phyloP scores from a whole-genome alignment of 2,329 filamentous ascomycete species.

The Venturia pyrina region DNA sequence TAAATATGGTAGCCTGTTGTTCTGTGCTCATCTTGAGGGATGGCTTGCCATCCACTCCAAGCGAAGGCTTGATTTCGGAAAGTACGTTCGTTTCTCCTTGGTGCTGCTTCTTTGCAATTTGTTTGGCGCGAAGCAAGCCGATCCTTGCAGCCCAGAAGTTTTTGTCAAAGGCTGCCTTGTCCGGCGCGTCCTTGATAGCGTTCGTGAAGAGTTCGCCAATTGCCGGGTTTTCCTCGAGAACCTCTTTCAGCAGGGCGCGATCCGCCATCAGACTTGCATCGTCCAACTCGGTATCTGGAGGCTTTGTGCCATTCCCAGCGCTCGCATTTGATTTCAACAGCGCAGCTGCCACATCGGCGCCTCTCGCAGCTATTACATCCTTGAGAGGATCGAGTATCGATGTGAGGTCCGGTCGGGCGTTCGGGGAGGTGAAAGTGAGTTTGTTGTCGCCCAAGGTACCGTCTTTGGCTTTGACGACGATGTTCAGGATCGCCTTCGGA shows the following conservation, averaged over 20 bases:
- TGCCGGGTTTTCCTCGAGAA: constrained; percentile 68
- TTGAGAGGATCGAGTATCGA: constrained; percentile 74
- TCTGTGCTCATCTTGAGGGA: constrained; percentile 82
- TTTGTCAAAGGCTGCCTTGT: constrained; percentile 70
- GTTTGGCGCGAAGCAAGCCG: constrained; percentile 77
- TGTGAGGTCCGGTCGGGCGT: constrained; percentile 74
- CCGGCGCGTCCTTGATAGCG: constrained; percentile 65
- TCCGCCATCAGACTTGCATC: constrained; percentile 69
- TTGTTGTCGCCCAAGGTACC: constrained; percentile 37
- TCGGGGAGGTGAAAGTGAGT: constrained; percentile 77
- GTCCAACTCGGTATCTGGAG: constrained; percentile 24
- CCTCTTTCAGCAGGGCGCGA: constrained; percentile 73
- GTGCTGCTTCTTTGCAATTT: constrained; percentile 77
- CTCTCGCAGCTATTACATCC: constrained; percentile 54
- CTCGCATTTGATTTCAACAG: constrained; percentile 40
- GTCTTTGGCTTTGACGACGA: not conserved
- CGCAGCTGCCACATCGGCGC: not conserved
- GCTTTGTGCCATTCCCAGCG: constrained; percentile 26
- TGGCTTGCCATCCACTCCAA: constrained; percentile 57
- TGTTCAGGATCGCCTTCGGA: not conserved
- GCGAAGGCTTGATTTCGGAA: constrained; percentile 73
- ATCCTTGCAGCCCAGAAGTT: constrained; percentile 93
- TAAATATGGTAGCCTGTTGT: constrained; percentile 87
- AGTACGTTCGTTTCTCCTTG: constrained; percentile 90
- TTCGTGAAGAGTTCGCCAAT: constrained; percentile 83